Base-by-base conservation (phyloP, 306 rosid genomes). In the Cicer yamashitae region DNA sequence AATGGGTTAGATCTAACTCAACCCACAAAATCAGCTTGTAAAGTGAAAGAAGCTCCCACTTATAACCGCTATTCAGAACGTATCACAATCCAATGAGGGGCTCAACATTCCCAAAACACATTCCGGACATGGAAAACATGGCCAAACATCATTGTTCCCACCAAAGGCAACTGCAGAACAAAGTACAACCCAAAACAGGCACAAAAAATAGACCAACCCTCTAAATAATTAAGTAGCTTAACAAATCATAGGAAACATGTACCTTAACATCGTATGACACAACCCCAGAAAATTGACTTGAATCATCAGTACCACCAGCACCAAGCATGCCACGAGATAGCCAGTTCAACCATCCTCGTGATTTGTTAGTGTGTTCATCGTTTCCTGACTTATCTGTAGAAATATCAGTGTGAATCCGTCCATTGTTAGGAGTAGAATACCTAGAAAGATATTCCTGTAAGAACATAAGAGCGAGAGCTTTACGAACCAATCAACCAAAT, bases 241-340 rank as follows among this genome's bases (percentile, higher is more conserved):
- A 59, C 34, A 74, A 77, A 60, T 15, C 72, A 64, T 2, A 5
- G 61, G 53, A 65, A 50, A 68, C n/a, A 56, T 22, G 50, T 82
- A 94, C 98, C 98, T 94, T 86, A 67, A 90, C 88, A 83, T 92
- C 98, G 81, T 86, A 96, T 72, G 98, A 94, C 70, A 91, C 90
- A 73, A 90, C 92, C 73, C 98, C 98, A 76, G 98, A 91, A 82
- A 94, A 94, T 84, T 94, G 98, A 82, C 91, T 88, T 15, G 89
- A 88, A 84, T 91, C 97, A 77, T 91, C 97, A 67, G 97, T 94
- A 81, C 97, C 98, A 47, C 98, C 98, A 74, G 97, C 98, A 81
- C 98, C 94, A 57, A 94, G 97, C 97, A 94, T 90, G 79, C 98
- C 98, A 79, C 88, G 98, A 56, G 97, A 91, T 73, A 94, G 83